These are phyloP conservation scores for Coix lacrymajobi DNA, from an alignment of 176 grass and related monocot species.

Conservation along the genomic window DNA sequence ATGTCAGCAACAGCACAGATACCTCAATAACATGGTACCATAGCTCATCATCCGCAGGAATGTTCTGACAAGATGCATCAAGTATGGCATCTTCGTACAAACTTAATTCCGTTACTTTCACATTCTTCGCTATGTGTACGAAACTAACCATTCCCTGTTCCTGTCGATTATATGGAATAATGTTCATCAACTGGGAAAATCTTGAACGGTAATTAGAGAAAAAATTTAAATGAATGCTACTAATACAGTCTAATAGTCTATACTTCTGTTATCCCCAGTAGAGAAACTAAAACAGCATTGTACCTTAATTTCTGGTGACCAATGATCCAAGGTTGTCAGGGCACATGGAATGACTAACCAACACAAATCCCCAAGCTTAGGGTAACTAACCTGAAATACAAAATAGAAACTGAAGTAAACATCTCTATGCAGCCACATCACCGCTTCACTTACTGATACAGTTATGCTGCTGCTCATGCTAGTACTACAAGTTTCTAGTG, in stretches of 20 bases:
- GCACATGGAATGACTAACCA: conserved; percentile 82
- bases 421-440: background rate
- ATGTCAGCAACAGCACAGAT: conserved; percentile 67
- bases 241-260: background rate
- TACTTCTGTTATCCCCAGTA: background rate
- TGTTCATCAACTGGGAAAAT: background rate
- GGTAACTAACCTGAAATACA: conserved; percentile 53
- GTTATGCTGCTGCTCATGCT: background rate
- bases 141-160: conserved; percentile 72
- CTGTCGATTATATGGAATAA: conserved; percentile 35
- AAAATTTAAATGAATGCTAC: background rate
- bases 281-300: background rate
- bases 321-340: conserved; percentile 83
- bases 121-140: conserved; percentile 69
- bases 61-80: conserved; percentile 74
- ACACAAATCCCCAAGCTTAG: conserved; percentile 62
- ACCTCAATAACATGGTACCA: conserved; percentile 67
- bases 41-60: conserved; percentile 65
- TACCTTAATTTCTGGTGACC: conserved; percentile 89
- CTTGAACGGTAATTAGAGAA: background rate
- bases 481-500: background rate
- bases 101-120: conserved; percentile 73
- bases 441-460: background rate
- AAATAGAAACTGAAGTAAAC: background rate
- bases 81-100: conserved; percentile 87